phyloP scores from a whole-genome alignment of 495 filamentous ascomycete genomes.

The Podospora australis region DNA sequence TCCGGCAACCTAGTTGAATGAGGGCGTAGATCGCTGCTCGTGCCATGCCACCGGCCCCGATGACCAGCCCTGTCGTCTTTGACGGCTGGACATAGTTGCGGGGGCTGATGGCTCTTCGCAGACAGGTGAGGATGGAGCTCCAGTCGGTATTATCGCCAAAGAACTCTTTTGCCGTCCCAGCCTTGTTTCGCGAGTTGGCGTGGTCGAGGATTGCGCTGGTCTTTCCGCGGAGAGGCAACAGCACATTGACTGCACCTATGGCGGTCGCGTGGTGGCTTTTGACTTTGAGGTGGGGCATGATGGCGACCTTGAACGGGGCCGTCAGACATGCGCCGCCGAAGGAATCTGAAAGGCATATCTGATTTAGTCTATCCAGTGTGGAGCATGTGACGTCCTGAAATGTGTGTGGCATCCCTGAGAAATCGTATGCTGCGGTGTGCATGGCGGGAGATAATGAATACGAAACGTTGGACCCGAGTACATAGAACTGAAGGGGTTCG shows the following conservation, averaged over 20 bases:
- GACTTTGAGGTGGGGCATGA: conserved; percentile 59
- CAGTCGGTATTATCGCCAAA: conserved; percentile 86
- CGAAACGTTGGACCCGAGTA: conserved; percentile 63
- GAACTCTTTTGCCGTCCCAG: conserved; percentile 58
- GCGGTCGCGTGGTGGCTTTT: conserved; percentile 70
- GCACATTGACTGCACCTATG: conserved; percentile 76
- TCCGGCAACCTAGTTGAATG: conserved; percentile 67
- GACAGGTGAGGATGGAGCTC: conserved; percentile 62
- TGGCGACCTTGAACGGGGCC: conserved; percentile 69
- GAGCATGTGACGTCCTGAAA: conserved; percentile 60
- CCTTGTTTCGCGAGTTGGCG: conserved; percentile 57
- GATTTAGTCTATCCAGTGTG: conserved; percentile 57
- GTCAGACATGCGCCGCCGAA: conserved; percentile 72
- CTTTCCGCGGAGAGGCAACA: conserved; percentile 64
- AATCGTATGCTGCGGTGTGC: conserved; percentile 68
- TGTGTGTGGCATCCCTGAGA: conserved; percentile 65
- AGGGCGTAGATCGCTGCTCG: conserved; percentile 74
- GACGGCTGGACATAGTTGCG: conserved; percentile 66
- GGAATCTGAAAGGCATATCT: conserved; percentile 53
- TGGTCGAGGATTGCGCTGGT: conserved; percentile 57
- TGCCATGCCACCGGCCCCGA: conserved; percentile 79
- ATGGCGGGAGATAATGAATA: conserved; percentile 75
- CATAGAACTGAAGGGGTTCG: conserved; percentile 67
- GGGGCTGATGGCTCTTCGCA: conserved; percentile 69
- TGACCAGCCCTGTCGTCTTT: conserved; percentile 61